Percentiles rank a stretch among this genome's conserved stretches.
phyloP scores from a whole-genome alignment of 139 green algal species.

The Gonium pectorale region DNA sequence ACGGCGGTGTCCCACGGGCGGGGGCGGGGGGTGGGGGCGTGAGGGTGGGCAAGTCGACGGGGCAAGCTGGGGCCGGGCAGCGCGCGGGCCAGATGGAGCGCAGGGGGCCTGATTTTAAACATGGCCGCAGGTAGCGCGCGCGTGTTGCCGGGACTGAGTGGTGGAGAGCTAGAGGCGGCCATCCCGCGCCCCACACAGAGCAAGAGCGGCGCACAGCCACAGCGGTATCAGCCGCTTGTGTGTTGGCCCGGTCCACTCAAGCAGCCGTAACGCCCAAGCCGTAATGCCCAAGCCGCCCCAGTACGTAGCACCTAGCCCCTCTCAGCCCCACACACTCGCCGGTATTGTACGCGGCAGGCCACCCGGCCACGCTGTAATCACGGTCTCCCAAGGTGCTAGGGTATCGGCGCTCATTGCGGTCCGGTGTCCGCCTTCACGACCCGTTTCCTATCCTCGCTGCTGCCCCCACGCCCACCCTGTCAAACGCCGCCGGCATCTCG shows the following conservation, averaged over 20 bases:
- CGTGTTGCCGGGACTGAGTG: not conserved
- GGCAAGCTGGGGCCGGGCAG: not conserved
- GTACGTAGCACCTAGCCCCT: not conserved
- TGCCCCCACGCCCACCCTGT: slow-evolving; percentile 7
- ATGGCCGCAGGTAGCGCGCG: not conserved
- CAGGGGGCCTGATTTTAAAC: not conserved
- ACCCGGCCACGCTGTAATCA: not conserved
- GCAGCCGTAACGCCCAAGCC: no score
- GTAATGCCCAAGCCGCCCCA: no score
- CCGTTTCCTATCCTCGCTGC: not conserved
- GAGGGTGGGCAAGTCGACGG: not conserved
- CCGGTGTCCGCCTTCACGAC: no score
- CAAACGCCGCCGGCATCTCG: slow-evolving; percentile 51
- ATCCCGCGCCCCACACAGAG: no score
- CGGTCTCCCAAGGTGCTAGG: not conserved
- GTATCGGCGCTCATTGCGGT: not conserved
- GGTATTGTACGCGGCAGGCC: not conserved
- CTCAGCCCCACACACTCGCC: not conserved
- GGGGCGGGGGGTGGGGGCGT: not conserved
- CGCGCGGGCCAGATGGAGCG: not conserved
- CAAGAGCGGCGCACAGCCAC: no score
- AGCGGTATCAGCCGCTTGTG: no score
- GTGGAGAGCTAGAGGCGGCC: no score
- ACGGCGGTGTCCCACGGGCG: not conserved
- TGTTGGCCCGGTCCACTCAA: no score